Percentiles rank a stretch among this genome's conserved stretches.
Conservation (phyloP, 1,284 basidiomycete genomes). For the Fomitopsis pinicola region DNA sequence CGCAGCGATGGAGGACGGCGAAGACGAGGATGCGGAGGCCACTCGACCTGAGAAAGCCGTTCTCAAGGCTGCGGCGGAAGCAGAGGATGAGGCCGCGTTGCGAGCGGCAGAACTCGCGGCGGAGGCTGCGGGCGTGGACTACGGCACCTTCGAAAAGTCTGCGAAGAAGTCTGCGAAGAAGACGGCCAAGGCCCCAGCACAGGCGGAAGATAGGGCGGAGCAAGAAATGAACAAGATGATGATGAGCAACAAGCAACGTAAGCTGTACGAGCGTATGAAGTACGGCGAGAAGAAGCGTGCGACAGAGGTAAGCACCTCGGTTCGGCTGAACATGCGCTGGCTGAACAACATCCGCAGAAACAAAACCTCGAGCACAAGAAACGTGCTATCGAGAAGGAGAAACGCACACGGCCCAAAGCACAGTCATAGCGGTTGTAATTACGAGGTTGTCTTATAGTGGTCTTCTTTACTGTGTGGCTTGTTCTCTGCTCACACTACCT, state of each 20-base stretch:
- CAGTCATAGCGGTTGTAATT: constrained; percentile 11
- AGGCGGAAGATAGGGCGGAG: constrained; percentile 47
- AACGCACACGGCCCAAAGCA: constrained; percentile 33
- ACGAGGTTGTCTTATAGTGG: too few species aligned
- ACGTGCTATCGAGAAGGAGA: constrained; percentile 54
- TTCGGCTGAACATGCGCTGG: background rate
- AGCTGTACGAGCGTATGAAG: constrained; percentile 95
- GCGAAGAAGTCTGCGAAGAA: constrained; percentile 68
- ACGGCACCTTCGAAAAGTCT: constrained; percentile 78
- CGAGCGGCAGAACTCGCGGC: constrained; percentile 92
- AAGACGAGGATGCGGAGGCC: constrained; percentile 37
- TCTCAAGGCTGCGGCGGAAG: constrained; percentile 51
- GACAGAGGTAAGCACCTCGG: constrained; percentile 65
- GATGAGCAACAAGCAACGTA: constrained; percentile 96
- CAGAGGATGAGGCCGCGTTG: constrained; percentile 65
- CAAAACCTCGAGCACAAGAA: constrained; percentile 60
- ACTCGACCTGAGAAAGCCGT: constrained; percentile 34
- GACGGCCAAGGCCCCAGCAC: constrained; percentile 30
- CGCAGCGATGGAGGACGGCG: constrained; percentile 28
- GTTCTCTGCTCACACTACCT: background rate
- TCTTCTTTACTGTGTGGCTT: too few species aligned
- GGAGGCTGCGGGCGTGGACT: constrained; percentile 86
- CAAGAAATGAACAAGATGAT: constrained; percentile 97
- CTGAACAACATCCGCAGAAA: constrained; percentile 35
- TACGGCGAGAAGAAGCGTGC: constrained; percentile 79